Evolutionary conservation across 2,329 filamentous ascomycete species (phyloP).

Genomic region (Pseudocercospora fijiensis): DNA sequence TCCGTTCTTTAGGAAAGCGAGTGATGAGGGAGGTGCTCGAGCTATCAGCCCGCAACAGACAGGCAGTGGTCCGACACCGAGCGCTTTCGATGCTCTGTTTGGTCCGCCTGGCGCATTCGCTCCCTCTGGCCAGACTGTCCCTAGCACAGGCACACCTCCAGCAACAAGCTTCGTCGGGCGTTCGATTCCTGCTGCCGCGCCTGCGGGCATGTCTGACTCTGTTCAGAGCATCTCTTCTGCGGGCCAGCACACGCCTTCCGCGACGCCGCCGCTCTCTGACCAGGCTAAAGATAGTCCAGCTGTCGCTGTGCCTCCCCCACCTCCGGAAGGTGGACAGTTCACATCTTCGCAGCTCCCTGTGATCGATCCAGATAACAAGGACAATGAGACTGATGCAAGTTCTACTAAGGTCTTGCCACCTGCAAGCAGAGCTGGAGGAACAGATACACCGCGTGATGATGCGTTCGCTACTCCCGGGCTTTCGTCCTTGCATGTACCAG

Average conservation of each 20-base stretch:
- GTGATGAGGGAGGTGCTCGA: conserved; percentile 27
- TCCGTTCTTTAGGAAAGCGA: conserved; percentile 78
- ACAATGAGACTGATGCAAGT: conserved; percentile 50
- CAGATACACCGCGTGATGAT: conserved; percentile 30
- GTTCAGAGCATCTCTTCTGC: conserved; percentile 31
- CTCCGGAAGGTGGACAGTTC: conserved; percentile 73
- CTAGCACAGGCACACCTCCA: conserved; percentile 34
- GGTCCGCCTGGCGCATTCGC: conserved; percentile 46
- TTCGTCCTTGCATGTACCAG: conserved; percentile 10
- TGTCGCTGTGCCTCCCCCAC: conserved; percentile 59
- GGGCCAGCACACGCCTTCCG: conserved; percentile 56
- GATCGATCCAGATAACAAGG: conserved; percentile 53
- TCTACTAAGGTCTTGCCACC: conserved; percentile 50
- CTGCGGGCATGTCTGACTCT: conserved; percentile 31
- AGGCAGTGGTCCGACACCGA: conserved; percentile 35
- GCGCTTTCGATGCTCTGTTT: conserved; percentile 41
- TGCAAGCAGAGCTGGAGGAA: conserved; percentile 34
- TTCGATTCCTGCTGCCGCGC: conserved; percentile 21
- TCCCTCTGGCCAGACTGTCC: conserved; percentile 27
- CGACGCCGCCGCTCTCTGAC: conserved; percentile 59
- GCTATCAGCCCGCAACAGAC: conserved; percentile 29
- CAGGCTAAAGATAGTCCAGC: conserved; percentile 54
- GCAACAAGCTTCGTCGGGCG: conserved; percentile 35
- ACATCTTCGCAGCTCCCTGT: conserved; percentile 75
- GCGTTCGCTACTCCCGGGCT: conserved; percentile 2